A percentile compares a stretch with the other conserved stretches of the same genome.
Conservation (phyloP, 2,329 filamentous ascomycete species). For the Volutella citrinella region DNA sequence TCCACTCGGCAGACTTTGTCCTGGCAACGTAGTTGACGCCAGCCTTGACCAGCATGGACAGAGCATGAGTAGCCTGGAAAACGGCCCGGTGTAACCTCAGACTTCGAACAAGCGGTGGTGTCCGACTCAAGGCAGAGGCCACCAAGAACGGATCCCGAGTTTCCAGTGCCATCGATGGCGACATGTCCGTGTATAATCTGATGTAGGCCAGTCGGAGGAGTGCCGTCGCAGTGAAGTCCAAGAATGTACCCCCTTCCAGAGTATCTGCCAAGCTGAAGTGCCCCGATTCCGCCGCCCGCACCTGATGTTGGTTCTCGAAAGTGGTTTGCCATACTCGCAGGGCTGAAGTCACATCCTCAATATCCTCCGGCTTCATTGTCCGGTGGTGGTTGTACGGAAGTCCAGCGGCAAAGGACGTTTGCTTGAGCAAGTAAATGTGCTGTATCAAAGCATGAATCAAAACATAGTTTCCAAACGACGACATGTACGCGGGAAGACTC, state of each 20-base stretch:
- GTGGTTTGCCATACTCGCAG: conserved; percentile 56
- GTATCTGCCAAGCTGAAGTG: conserved; percentile 47
- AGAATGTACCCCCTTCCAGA: conserved; percentile 54
- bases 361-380: conserved; percentile 51
- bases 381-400: conserved; percentile 49
- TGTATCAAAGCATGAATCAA: conserved; percentile 71
- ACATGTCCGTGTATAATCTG: conserved; percentile 63
- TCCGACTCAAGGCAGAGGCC: conserved; percentile 57
- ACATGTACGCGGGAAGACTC: conserved; percentile 47
- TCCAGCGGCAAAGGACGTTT: conserved; percentile 52
- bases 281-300: conserved; percentile 46
- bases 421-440: conserved; percentile 67
- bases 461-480: conserved; percentile 66
- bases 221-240: conserved; percentile 65
- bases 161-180: conserved; percentile 60
- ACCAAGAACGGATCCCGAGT: conserved; percentile 62
- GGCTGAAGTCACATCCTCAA: conserved; percentile 54
- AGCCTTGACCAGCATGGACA: conserved; percentile 64
- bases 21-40: conserved; percentile 61
- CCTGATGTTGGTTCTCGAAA: conserved; percentile 55
- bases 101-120: conserved; percentile 57
- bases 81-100: conserved; percentile 61
- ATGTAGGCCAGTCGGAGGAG: conserved; percentile 61
- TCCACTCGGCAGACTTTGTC: conserved; percentile 60
- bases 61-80: conserved; percentile 64